These are phyloP conservation scores for Cryptococcus hybrid DNA, from an alignment of 1,284 basidiomycete species.

Conservation along the genomic window DNA sequence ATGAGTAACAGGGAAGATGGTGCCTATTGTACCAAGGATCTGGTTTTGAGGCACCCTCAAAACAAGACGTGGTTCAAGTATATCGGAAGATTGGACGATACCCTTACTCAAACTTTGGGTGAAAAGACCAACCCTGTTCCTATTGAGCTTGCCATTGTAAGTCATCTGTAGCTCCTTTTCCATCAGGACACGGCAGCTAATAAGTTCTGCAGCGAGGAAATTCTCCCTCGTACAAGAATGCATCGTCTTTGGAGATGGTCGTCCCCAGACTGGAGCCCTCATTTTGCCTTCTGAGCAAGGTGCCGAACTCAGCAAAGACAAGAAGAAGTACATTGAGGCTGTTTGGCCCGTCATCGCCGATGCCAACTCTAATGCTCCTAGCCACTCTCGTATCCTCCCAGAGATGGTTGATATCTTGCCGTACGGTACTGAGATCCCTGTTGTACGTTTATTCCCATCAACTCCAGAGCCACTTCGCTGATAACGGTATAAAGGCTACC, in stretches of 20 bases:
- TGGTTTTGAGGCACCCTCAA: slow-evolving; percentile 56
- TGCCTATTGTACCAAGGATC: slow-evolving; percentile 61
- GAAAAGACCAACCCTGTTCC: slow-evolving; percentile 61
- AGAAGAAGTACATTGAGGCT: slow-evolving; percentile 48
- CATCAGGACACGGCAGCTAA: background rate
- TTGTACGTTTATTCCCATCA: slow-evolving; percentile 14
- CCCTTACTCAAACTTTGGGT: slow-evolving; percentile 52
- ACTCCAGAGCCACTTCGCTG: background rate
- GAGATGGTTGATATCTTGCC: slow-evolving; percentile 58
- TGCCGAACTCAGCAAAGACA: slow-evolving; percentile 48
- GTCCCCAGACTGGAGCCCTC: slow-evolving; percentile 58
- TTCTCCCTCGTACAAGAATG: slow-evolving; percentile 55
- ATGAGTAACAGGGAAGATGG: slow-evolving; percentile 60
- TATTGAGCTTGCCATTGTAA: slow-evolving; percentile 46
- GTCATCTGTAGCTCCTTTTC: slow-evolving; percentile 1
- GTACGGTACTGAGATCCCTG: slow-evolving; percentile 45
- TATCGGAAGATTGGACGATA: slow-evolving; percentile 62
- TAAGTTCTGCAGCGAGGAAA: slow-evolving; percentile 31
- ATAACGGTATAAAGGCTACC: slow-evolving; percentile 26
- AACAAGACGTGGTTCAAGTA: slow-evolving; percentile 56
- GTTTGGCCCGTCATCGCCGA: slow-evolving; percentile 56
- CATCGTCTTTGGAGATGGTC: slow-evolving; percentile 60
- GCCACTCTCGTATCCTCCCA: slow-evolving; percentile 56
- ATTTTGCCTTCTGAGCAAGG: slow-evolving; percentile 58
- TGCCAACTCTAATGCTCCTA: slow-evolving; percentile 58